phyloP scores from a whole-genome alignment of 306 rosid species.

The Gynostemma pentaphyllum region DNA sequence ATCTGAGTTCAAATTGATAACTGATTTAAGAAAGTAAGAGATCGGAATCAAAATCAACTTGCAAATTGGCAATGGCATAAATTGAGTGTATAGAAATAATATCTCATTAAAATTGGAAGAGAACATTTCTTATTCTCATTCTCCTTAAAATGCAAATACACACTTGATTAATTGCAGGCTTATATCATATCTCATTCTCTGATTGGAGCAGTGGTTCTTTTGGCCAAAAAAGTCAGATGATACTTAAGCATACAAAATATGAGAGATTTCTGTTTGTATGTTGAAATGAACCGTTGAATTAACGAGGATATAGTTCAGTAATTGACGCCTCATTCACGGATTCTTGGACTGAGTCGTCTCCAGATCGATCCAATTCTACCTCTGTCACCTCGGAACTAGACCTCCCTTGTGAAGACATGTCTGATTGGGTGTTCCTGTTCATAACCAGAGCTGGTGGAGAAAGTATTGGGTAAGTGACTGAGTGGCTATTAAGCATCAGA shows the following conservation, averaged over 20 bases:
- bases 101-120: neutral
- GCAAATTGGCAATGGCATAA: neutral
- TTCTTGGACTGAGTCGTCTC: neutral
- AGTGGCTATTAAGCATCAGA: constrained; percentile 31
- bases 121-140: neutral
- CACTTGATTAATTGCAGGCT: too few relatives aligned
- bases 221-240: neutral
- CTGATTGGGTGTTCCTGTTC: neutral
- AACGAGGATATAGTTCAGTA: neutral
- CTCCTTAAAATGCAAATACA: neutral
- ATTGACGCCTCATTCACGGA: neutral
- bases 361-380: neutral
- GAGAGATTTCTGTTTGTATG: too few relatives aligned
- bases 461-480: constrained; percentile 20
- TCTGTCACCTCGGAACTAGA: neutral
- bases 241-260: neutral
- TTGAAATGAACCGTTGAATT: too few relatives aligned
- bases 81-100: neutral
- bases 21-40: neutral
- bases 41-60: neutral
- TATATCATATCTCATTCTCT: too few relatives aligned
- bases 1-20: neutral
- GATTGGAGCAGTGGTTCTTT: neutral
- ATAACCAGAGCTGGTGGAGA: constrained; percentile 21
- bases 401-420: neutral